phyloP scores from a whole-genome alignment of 2,329 filamentous ascomycete species.

The Exophiala mesophila region DNA sequence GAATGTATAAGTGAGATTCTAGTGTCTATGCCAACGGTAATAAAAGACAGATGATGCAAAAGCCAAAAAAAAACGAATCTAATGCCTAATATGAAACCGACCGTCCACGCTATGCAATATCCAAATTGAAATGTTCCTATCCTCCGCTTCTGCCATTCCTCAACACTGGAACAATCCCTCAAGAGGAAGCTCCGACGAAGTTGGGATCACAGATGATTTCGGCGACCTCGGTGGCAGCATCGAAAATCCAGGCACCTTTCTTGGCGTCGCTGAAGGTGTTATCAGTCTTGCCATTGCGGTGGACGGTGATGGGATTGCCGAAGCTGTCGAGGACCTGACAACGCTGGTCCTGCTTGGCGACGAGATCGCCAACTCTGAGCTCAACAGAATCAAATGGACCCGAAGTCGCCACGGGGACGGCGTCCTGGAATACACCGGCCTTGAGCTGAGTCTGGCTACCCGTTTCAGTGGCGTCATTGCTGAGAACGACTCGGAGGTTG shows the following conservation, averaged over 20 bases:
- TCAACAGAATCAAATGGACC: slow-evolving; percentile 22
- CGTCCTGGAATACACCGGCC: slow-evolving; percentile 25
- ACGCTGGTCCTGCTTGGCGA: slow-evolving; percentile 15
- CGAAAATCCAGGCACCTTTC: slow-evolving; percentile 22
- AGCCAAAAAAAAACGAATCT: too few species aligned
- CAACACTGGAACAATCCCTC: too few species aligned
- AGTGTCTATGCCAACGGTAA: too few species aligned
- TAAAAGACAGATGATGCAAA: too few species aligned
- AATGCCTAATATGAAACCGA: too few species aligned
- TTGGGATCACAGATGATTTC: slow-evolving; percentile 29
- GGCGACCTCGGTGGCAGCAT: slow-evolving; percentile 34
- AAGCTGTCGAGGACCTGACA: slow-evolving; percentile 20
- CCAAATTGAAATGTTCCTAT: too few species aligned
- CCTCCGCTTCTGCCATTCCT: too few species aligned
- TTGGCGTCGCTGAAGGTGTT: slow-evolving; percentile 22
- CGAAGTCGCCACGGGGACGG: slow-evolving; percentile 1
- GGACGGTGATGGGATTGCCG: slow-evolving; percentile 18
- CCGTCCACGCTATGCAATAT: too few species aligned
- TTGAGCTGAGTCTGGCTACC: slow-evolving; percentile 18
- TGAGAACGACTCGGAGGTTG: slow-evolving; percentile 15
- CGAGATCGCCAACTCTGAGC: slow-evolving; percentile 14
- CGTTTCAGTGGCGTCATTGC: slow-evolving; percentile 13
- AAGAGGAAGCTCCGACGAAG: too few species aligned
- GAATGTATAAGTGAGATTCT: too few species aligned
- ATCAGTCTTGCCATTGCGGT: slow-evolving; percentile 14